Conservation (phyloP, 1,284 basidiomycete genomes). For the Coriolopsis trogii region DNA sequence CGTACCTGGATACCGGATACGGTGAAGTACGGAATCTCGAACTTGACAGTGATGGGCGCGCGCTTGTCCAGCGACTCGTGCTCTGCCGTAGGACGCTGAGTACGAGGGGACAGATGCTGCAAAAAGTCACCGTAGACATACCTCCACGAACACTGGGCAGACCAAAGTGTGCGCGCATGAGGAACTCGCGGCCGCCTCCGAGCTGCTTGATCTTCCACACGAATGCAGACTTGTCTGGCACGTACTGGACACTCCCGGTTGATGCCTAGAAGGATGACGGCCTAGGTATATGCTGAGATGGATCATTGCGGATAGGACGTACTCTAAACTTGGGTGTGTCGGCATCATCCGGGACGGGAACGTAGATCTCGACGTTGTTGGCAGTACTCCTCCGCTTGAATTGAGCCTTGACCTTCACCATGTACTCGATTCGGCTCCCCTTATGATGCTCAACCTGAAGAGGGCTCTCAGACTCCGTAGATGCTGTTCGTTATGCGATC, state of each 20-base stretch:
- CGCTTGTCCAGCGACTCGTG: constrained; percentile 84
- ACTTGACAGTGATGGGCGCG: constrained; percentile 95
- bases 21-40: constrained; percentile 98
- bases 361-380: constrained; percentile 98
- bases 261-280: constrained; percentile 61
- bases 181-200: constrained; percentile 89
- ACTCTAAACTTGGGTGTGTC: constrained; percentile 97
- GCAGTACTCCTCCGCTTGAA: constrained; percentile 97
- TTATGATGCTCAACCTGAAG: constrained; percentile 77
- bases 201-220: constrained; percentile 99
- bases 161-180: constrained; percentile 97
- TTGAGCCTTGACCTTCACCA: constrained; percentile 98
- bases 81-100: constrained; percentile 42
- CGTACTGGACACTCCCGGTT: constrained; percentile 92
- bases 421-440: constrained; percentile 94
- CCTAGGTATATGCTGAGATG: background rate
- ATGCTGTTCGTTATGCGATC: background rate
- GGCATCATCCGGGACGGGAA: constrained; percentile 97
- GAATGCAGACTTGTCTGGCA: constrained; percentile 94
- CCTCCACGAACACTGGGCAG: constrained; percentile 88
- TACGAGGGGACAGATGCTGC: background rate
- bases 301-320: constrained; percentile 32
- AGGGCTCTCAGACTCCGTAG: background rate
- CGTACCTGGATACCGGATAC: constrained; percentile 96
- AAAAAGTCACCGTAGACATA: constrained; percentile 38